Conservation (phyloP, 352 stramenopile species). For the Thalassiosira ordinaria region DNA sequence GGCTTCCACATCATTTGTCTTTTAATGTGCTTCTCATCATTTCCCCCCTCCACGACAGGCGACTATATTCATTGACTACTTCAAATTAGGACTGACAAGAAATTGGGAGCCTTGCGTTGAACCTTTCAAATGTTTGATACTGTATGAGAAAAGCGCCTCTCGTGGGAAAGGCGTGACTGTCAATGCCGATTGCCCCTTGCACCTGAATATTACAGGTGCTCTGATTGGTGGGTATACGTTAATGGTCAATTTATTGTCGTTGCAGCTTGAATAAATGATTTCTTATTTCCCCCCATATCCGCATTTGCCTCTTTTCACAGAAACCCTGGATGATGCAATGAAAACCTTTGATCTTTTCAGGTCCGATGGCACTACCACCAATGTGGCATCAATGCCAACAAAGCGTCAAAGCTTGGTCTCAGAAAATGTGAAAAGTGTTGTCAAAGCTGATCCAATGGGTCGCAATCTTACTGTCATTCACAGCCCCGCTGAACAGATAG, state of each 20-base stretch:
- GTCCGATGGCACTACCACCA: constrained; percentile 2
- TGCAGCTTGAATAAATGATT: constrained; percentile 55
- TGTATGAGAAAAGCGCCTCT: constrained; percentile 78
- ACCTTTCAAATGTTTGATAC: constrained; percentile 75
- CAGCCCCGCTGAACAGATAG: constrained; percentile 68
- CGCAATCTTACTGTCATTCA: constrained; percentile 74
- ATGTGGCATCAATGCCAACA: background rate
- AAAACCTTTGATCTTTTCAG: constrained; percentile 53
- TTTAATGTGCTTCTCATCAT: background rate
- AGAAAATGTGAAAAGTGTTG: constrained; percentile 18
- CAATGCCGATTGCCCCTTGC: constrained; percentile 81
- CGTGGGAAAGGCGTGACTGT: constrained; percentile 85
- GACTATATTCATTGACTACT: constrained; percentile 84
- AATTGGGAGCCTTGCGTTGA: constrained; percentile 89
- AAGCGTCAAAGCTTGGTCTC: constrained; percentile 5
- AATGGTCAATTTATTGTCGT: constrained; percentile 24
- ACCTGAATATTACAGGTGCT: constrained; percentile 87
- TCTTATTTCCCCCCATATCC: background rate
- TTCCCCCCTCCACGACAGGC: too few relatives aligned
- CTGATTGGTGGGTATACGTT: constrained; percentile 58
- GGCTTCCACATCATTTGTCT: constrained; percentile 10
- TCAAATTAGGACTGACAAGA: constrained; percentile 86
- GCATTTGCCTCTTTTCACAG: constrained; percentile 16
- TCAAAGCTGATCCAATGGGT: constrained; percentile 31
- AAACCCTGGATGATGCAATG: constrained; percentile 65